Percentiles rank a stretch among this genome's conserved stretches.
These are phyloP conservation scores for Cladophialophora chaetospira DNA, from an alignment of 2,329 filamentous ascomycete species.

Conservation along the genomic window DNA sequence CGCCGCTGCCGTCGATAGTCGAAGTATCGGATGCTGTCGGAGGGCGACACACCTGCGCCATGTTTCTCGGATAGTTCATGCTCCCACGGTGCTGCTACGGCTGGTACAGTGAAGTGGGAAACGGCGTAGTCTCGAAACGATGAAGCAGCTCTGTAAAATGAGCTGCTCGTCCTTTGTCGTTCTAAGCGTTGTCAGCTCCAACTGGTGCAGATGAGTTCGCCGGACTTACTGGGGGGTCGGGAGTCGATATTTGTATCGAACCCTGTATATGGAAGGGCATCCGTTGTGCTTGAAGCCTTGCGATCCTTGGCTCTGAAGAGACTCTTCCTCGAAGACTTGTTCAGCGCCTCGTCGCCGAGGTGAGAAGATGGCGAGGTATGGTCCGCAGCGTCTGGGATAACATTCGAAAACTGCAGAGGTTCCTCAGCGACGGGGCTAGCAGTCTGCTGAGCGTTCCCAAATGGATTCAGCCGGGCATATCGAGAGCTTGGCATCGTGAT, in stretches of 20 bases:
- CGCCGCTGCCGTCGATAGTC: slow-evolving; percentile 21
- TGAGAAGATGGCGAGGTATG: not conserved
- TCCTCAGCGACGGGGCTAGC: slow-evolving; percentile 6
- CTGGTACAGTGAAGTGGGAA: slow-evolving; percentile 21
- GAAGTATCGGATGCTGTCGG: slow-evolving; percentile 23
- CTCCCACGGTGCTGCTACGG: slow-evolving; percentile 23
- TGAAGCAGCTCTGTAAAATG: slow-evolving; percentile 17
- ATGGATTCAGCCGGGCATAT: slow-evolving; percentile 18
- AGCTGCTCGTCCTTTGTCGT: slow-evolving; percentile 17
- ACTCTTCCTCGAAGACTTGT: not conserved
- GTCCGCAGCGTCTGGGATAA: slow-evolving; percentile 3
- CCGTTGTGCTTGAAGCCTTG: not conserved
- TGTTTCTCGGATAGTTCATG: slow-evolving; percentile 27
- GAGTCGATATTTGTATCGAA: slow-evolving; percentile 3
- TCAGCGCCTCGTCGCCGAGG: slow-evolving; percentile 1
- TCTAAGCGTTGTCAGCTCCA: slow-evolving; percentile 1
- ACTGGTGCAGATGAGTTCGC: not conserved
- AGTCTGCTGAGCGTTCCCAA: slow-evolving; percentile 1
- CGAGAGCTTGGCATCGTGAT: slow-evolving; percentile 9
- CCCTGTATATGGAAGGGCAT: slow-evolving; percentile 1
- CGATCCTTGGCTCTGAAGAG: not conserved
- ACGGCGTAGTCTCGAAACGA: slow-evolving; percentile 19
- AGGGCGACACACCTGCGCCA: slow-evolving; percentile 2
- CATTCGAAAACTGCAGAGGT: slow-evolving; percentile 16
- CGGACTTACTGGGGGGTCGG: slow-evolving; percentile 10